Evolutionary conservation across 2,329 filamentous ascomycete species (phyloP), one percentile per base, ranked within the genome.

Genomic region (Fusarium irregulare): DNA sequence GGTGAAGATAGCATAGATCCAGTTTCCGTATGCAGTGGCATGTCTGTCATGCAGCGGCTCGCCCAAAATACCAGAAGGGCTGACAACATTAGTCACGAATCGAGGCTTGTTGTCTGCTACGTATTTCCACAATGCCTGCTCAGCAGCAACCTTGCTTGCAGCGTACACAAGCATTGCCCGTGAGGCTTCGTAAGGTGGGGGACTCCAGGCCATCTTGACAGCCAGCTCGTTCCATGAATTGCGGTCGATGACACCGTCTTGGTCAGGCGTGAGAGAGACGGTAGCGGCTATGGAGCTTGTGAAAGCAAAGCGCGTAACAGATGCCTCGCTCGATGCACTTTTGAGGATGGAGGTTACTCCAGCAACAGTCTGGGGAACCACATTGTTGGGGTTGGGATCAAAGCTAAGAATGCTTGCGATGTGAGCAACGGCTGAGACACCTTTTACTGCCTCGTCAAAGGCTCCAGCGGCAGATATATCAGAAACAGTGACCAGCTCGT

Each of bases 371-470:
- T 32, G 30, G 14, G 30, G 30, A 8, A 32, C 4, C 7, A 32
- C 30, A 8, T 32, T 68, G 18, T 83, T 75, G 2, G 84, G 81
- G n/a, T 85, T 76, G 0, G 79, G 71, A 6, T 76, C 76, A 45
- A 82, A 81, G 1, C 74, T 77, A 7, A 83, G 65, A 34, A 82
- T 77, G n/a, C 80, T 79, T 1, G 85, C 85, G 16, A 83, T 77
- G 66, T 86, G 84, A n/a, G 81, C 76, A 56, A 86, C 78, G 11
- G 80, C 82, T 4, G 79, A 73, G 28, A 78, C 78, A 23, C 80
- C 83, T 37, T 66, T 66, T 1, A 49, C 30, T 18, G 63, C 63
- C 7, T 63, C 60, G 45, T 83, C 77, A 45, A 84, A 81, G 2
- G 78, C 78, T 18, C 77, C 76, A 4, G 76, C 57, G 8, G 75